phyloP scores from a whole-genome alignment of 768 basidiomycete species.

The Russula dissimulans region DNA sequence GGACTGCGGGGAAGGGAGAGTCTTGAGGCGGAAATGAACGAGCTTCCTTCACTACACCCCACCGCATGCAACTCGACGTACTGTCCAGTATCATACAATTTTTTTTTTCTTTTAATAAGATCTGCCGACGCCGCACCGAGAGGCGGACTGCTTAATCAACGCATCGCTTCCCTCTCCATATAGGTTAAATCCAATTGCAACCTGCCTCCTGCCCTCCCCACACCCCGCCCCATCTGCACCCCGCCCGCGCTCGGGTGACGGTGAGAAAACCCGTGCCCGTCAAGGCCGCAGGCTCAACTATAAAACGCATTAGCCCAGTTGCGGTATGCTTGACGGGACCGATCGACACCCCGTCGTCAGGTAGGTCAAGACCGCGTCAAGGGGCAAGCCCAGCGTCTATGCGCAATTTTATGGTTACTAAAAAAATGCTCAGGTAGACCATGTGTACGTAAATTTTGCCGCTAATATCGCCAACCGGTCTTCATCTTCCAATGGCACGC shows the following conservation, averaged over 20 bases:
- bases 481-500: not conserved
- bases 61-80: not conserved
- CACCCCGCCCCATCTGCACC: not conserved
- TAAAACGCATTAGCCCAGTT: not conserved
- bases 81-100: not conserved
- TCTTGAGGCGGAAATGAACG: constrained; percentile 1
- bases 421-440: not conserved
- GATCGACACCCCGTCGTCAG: constrained; percentile 6
- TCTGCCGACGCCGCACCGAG: constrained; percentile 4
- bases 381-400: no score
- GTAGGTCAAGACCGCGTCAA: not conserved
- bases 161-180: not conserved
- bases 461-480: not conserved
- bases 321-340: not conserved
- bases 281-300: not conserved
- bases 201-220: no score
- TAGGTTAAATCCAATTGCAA: constrained; percentile 6
- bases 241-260: not conserved
- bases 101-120: not conserved
- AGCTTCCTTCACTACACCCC: not conserved
- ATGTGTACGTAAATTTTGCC: not conserved
- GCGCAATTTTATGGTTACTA: not conserved
- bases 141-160: not conserved
- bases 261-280: not conserved
- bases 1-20: not conserved